These are phyloP conservation scores for Fusarium sp. DNA, from an alignment of 2,329 filamentous ascomycete genomes.

Conservation along the genomic window DNA sequence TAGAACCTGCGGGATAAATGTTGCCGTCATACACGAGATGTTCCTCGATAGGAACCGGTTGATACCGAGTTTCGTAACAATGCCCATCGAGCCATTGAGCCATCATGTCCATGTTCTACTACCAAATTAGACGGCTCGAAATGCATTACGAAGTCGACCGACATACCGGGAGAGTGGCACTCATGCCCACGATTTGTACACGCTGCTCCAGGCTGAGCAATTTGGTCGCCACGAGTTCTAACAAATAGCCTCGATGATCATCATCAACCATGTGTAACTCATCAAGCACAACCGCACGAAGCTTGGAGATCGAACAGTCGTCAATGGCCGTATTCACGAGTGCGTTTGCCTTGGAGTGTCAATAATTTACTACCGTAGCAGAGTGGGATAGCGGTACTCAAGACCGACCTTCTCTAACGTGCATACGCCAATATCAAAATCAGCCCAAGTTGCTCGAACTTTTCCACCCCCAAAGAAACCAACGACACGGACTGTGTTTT, in stretches of 20 bases:
- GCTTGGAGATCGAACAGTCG: slow-evolving; percentile 72
- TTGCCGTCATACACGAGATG: slow-evolving; percentile 77
- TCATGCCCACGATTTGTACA: slow-evolving; percentile 83
- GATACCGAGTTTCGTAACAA: slow-evolving; percentile 78
- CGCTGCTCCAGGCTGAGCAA: slow-evolving; percentile 74
- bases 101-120: slow-evolving; percentile 75
- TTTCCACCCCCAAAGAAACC: slow-evolving; percentile 82
- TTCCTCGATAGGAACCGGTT: slow-evolving; percentile 80
- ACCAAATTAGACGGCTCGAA: slow-evolving; percentile 1
- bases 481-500: slow-evolving; percentile 72
- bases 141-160: too few species aligned
- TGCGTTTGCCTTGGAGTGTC: slow-evolving; percentile 71
- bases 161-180: slow-evolving; percentile 77
- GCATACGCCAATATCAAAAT: slow-evolving; percentile 82
- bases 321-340: slow-evolving; percentile 80
- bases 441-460: slow-evolving; percentile 73
- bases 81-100: slow-evolving; percentile 77
- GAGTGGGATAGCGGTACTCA: background rate
- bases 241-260: slow-evolving; percentile 77
- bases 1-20: slow-evolving; percentile 70
- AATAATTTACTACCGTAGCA: slow-evolving; percentile 1
- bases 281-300: slow-evolving; percentile 77
- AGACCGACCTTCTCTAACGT: slow-evolving; percentile 76
- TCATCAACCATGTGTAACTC: slow-evolving; percentile 88
- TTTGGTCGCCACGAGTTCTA: slow-evolving; percentile 81